A percentile compares a stretch with the other conserved stretches of the same genome.
Evolutionary conservation across 2,329 filamentous ascomycete genomes (phyloP).

Genomic region (Neonectria hederae): DNA sequence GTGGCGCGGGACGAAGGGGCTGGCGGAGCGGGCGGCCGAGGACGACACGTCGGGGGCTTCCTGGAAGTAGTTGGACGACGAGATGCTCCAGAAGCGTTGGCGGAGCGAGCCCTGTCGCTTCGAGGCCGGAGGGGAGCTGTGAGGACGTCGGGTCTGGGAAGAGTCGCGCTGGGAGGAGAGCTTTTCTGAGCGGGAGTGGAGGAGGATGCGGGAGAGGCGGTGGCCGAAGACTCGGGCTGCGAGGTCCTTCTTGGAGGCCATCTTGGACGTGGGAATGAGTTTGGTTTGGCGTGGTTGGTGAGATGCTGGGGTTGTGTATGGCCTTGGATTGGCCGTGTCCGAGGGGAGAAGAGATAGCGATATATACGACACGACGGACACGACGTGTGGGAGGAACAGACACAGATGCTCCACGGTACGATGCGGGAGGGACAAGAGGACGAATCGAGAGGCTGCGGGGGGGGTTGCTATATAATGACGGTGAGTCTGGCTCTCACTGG

Average conservation of each 20-base stretch:
- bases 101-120: slow-evolving; percentile 27
- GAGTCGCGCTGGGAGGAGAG: neutral
- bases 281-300: too few relatives aligned
- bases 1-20: slow-evolving; percentile 44
- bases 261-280: neutral
- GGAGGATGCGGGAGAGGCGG: slow-evolving; percentile 10
- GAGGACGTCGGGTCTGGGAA: neutral
- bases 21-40: slow-evolving; percentile 3
- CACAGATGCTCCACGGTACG: neutral
- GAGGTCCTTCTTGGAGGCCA: slow-evolving; percentile 4
- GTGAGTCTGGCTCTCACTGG: neutral
- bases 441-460: neutral
- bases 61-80: slow-evolving; percentile 34
- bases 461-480: neutral
- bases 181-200: neutral
- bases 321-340: neutral
- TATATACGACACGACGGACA: neutral
- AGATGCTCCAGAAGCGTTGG: slow-evolving; percentile 36
- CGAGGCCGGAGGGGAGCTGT: neutral
- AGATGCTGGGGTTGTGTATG: neutral
- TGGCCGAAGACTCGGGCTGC: slow-evolving; percentile 10
- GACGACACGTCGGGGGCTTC: neutral
- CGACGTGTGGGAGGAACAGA: neutral
- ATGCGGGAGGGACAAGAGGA: neutral
- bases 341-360: neutral